Percentiles rank a stretch among this genome's conserved stretches.
Conservation (phyloP, 2,329 filamentous ascomycete species). For the Rugonectria rugulosa region DNA sequence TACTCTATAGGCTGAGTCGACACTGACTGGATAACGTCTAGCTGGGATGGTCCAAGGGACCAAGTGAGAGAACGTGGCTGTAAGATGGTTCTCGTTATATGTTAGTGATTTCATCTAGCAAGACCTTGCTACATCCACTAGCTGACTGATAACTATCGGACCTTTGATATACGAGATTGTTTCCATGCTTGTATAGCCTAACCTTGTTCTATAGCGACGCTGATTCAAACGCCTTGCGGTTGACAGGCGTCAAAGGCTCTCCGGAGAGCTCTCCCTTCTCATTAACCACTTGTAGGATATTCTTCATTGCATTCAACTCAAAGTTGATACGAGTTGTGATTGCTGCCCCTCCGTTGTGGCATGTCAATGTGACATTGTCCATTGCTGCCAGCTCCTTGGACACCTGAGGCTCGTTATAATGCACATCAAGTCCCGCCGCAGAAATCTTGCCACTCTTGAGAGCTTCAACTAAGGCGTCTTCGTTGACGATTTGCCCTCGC, state of each 20-base stretch:
- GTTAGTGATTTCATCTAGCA: too few relatives aligned
- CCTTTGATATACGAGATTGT: too few relatives aligned
- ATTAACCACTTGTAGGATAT: slow-evolving; percentile 34
- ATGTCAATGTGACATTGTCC: slow-evolving; percentile 49
- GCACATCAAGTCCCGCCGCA: slow-evolving; percentile 61
- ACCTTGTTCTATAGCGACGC: too few relatives aligned
- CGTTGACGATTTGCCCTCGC: slow-evolving; percentile 59
- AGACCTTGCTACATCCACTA: too few relatives aligned
- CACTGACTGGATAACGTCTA: too few relatives aligned
- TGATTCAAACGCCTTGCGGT: slow-evolving; percentile 16
- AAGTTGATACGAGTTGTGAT: slow-evolving; percentile 50
- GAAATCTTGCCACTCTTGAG: slow-evolving; percentile 54
- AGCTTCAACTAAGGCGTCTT: slow-evolving; percentile 56
- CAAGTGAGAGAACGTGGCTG: too few relatives aligned
- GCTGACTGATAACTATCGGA: too few relatives aligned
- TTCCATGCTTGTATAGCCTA: too few relatives aligned
- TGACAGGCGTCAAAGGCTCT: slow-evolving; percentile 26
- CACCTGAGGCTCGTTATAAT: slow-evolving; percentile 61
- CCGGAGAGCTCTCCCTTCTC: slow-evolving; percentile 25
- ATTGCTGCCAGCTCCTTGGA: slow-evolving; percentile 45
- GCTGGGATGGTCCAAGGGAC: too few relatives aligned
- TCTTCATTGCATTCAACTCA: slow-evolving; percentile 39
- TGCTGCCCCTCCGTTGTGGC: slow-evolving; percentile 48
- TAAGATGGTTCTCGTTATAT: too few relatives aligned
- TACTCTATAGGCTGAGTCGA: too few relatives aligned